phyloP scores from a whole-genome alignment of 2,329 filamentous ascomycete genomes.

The Nigrospora osmanthi region DNA sequence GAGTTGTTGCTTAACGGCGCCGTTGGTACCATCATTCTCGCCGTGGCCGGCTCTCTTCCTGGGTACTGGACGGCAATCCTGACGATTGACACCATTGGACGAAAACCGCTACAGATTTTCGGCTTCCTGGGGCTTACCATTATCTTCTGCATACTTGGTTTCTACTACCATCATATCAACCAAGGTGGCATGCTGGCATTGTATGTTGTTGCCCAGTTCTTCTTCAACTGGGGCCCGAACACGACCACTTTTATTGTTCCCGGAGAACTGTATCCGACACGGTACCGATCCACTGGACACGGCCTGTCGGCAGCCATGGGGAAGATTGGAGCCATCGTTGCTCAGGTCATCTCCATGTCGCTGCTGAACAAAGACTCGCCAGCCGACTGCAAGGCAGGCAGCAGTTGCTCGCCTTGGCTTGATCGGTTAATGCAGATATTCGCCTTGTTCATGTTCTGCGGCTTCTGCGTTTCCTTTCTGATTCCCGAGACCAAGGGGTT shows the following conservation, averaged over 20 bases:
- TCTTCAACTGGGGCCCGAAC: constrained; percentile 61
- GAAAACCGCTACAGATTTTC: constrained; percentile 65
- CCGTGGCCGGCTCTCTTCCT: constrained; percentile 69
- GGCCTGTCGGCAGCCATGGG: constrained; percentile 59
- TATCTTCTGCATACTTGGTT: constrained; percentile 56
- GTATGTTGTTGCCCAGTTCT: constrained; percentile 58
- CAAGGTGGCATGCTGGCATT: constrained; percentile 46
- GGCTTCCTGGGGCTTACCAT: constrained; percentile 55
- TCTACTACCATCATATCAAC: constrained; percentile 42
- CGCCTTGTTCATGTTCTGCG: constrained; percentile 72
- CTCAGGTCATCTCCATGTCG: constrained; percentile 57
- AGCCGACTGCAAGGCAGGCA: constrained; percentile 35
- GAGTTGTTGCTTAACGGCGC: constrained; percentile 63
- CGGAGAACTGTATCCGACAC: constrained; percentile 57
- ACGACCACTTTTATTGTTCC: constrained; percentile 59
- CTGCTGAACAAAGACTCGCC: constrained; percentile 49
- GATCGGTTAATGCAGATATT: constrained; percentile 72
- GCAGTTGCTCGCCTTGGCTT: constrained; percentile 49
- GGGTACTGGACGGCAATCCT: constrained; percentile 74
- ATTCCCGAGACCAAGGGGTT: constrained; percentile 70
- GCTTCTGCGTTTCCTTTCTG: constrained; percentile 60
- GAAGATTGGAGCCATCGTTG: constrained; percentile 61
- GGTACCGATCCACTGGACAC: constrained; percentile 55
- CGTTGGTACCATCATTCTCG: constrained; percentile 68
- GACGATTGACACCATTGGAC: constrained; percentile 66